phyloP scores from a whole-genome alignment of 2,329 filamentous ascomycete species.

The Xylariaceae sp. region DNA sequence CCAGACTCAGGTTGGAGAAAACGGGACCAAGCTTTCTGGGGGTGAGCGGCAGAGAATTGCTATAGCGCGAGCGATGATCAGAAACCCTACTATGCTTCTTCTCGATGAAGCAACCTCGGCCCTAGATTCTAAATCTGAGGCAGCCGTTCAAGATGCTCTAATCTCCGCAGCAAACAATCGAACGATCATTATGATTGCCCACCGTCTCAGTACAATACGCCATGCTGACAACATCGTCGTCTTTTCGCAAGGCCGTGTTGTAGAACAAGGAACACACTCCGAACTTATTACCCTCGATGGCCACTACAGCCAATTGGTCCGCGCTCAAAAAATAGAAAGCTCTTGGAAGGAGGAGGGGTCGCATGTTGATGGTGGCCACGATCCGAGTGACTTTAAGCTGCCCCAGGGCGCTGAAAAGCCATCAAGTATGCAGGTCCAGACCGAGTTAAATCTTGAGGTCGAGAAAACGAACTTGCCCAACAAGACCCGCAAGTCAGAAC shows the following conservation, averaged over 20 bases:
- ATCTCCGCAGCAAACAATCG: constrained; percentile 62
- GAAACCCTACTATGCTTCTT: constrained; percentile 66
- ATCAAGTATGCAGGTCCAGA: too few species aligned
- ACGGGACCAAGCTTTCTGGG: constrained; percentile 68
- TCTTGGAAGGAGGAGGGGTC: constrained; percentile 39
- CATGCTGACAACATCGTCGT: constrained; percentile 78
- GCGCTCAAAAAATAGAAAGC: constrained; percentile 59
- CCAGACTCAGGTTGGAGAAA: constrained; percentile 67
- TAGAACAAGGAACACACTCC: constrained; percentile 33
- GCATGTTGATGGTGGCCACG: constrained; percentile 23
- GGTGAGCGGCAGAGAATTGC: constrained; percentile 55
- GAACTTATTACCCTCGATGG: constrained; percentile 48
- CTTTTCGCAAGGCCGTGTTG: constrained; percentile 81
- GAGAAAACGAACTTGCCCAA: background rate
- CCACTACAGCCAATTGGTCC: constrained; percentile 68
- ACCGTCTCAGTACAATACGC: constrained; percentile 75
- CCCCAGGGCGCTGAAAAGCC: too few species aligned
- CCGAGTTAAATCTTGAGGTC: too few species aligned
- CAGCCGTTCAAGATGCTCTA: constrained; percentile 66
- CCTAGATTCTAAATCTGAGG: constrained; percentile 59
- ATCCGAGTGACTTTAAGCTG: too few species aligned
- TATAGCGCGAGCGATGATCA: constrained; percentile 64
- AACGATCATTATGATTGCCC: constrained; percentile 75
- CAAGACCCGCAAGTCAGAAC: background rate
- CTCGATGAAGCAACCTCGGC: constrained; percentile 74